Base-by-base conservation (phyloP, 1,284 basidiomycete species). In the Crocinoboletus sp. region DNA sequence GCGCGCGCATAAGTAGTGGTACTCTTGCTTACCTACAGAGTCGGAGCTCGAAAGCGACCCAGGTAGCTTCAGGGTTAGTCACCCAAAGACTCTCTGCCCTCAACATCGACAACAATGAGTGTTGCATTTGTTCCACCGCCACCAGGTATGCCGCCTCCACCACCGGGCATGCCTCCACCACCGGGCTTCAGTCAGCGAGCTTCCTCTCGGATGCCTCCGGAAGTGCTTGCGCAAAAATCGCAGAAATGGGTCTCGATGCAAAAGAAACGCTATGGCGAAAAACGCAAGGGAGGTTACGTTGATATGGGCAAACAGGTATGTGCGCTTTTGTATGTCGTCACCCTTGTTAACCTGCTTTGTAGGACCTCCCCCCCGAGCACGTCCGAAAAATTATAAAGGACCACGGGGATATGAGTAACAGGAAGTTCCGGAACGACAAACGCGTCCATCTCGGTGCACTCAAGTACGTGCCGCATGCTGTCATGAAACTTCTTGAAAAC, bases 401-500 rank as follows among this genome's bases (percentile, higher is more conserved):
- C 69, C 93, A 95, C 59, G 92, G 93, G 55, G 93, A 95, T 70
- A 94, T 96, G 92, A 92, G 89, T 69, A 93, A 91, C 64, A 80
- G 90, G 65, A 94, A 94, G 72, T 99, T 97, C 69, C 78, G 96
- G 55, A 94, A 95, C 64, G 96, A 99, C 76, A 99, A 99, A 73
- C 91, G 96, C 55, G 96, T 98, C 36, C 95, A 98, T 67, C 80
- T 98, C 25, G 95, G 95, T 57, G 95, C 95, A 41, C 80, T 99
- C 61, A 98, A 98, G 72, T 99, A 99, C 68, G 93, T 99, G 41
- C 96, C 96, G 30, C 96, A 99, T 68, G 96, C 96, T 31, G 94
- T 99, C 53, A 91, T 99, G 87, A 99, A 99, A 72, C 79, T 99
- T 47, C 77, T 99, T 56, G 96, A 99, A 72, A 99, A 99, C 70